Base-by-base conservation (phyloP, 495 filamentous ascomycete species). In the Penicillium salamii region DNA sequence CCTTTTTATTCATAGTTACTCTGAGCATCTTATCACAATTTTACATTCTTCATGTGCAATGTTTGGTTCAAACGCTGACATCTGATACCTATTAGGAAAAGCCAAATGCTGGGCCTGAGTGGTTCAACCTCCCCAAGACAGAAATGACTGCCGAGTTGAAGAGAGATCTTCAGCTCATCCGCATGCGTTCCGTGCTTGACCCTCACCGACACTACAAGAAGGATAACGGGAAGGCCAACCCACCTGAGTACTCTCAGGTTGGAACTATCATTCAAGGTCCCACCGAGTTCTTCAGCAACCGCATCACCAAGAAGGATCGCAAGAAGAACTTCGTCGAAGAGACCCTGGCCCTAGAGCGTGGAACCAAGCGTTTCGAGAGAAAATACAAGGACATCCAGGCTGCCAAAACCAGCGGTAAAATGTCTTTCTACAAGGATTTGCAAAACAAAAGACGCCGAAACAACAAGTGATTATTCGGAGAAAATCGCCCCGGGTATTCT, bases 1-100 rank as follows among this genome's bases (percentile, higher is more conserved):
- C 69, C 61, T 68, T 66, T 70, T 69, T 73, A 75, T 80, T 90
- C 90, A 97, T 96, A 98, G 93, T 98, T 98, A 98, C 93, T 91
- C 91, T 96, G 92, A 97, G 72, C 76, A 75, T 70, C 45, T 26
- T 13, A 23, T 29, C 42, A 14, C 23, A 40, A 54, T 26, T 21
- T 15, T 21, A 33, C 53, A 35, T 52, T 50, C 8, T 28, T 14
- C 21, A n/a, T 44, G 14, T 37, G 41, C 28, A 19, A n/a, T 21
- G 21, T 46, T 43, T 49, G 34, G 26, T n/a, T 19, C 31, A 53
- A 31, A 20, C 42, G 52, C 68, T 76, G 53, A 77, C 62, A 38
- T 47, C 43, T 19, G 9, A 41, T n/a, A 18, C 36, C 26, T 46
- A 71, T 65, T 42, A 75, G 62, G 80, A 78, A 52, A 81, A 79